Conservation (phyloP, 768 basidiomycete species). For the Sporobolomyces phaffii region DNA sequence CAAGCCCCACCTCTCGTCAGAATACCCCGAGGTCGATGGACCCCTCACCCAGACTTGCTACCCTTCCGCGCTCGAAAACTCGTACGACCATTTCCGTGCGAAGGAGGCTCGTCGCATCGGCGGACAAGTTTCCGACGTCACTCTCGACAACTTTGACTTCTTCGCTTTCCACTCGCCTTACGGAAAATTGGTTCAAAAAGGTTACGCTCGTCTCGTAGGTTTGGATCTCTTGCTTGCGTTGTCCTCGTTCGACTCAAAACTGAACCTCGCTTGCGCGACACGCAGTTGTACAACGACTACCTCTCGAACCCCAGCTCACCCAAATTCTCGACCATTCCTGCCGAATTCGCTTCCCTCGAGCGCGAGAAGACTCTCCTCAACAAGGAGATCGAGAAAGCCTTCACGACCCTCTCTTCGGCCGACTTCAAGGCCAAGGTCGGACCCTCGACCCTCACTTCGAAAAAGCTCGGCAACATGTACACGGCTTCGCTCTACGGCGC, state of each 20-base stretch:
- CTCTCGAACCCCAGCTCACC: slow-evolving; percentile 64
- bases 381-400: slow-evolving; percentile 91
- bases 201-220: slow-evolving; percentile 72
- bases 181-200: slow-evolving; percentile 98
- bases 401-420: slow-evolving; percentile 69
- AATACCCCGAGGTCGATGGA: slow-evolving; percentile 95
- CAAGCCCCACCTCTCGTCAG: slow-evolving; percentile 91
- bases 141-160: slow-evolving; percentile 80
- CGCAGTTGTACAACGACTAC: slow-evolving; percentile 78
- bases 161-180: slow-evolving; percentile 95
- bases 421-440: slow-evolving; percentile 69
- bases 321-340: slow-evolving; percentile 59
- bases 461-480: slow-evolving; percentile 96
- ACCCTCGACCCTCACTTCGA: slow-evolving; percentile 77
- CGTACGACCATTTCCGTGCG: slow-evolving; percentile 75
- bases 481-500: slow-evolving; percentile 93
- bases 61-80: slow-evolving; percentile 82
- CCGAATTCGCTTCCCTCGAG: slow-evolving; percentile 58
- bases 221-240: too few species aligned
- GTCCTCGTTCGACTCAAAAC: background rate
- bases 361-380: slow-evolving; percentile 76
- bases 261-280: fast-evolving
- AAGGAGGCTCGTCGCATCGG: slow-evolving; percentile 60
- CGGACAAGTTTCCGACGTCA: slow-evolving; percentile 51
- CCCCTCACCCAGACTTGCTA: slow-evolving; percentile 94